Evolutionary conservation across 2,329 filamentous ascomycete species (phyloP), one percentile per base, ranked within the genome.

Genomic region (Didymella segeticola): DNA sequence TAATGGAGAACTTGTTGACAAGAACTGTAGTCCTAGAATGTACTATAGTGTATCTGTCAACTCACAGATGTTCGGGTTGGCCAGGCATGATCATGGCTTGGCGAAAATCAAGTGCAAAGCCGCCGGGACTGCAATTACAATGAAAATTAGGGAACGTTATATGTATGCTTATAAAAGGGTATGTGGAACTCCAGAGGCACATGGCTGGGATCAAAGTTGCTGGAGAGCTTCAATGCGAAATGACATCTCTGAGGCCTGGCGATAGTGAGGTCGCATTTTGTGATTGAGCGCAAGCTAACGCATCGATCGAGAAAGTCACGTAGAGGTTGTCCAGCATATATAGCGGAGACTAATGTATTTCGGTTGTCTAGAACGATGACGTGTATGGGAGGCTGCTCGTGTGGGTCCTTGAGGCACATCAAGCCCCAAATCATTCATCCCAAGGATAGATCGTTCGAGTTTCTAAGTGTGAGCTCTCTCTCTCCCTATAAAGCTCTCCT

Each of bases 341-440:
- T 6, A 27, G 25, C 11, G 29, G 7, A 12, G 29, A 30, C 34
- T 37, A 20, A 17, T n/a, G 12, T 47, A 15, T 15, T 22, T 23
- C 14, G 12, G 19, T 17, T 11, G 6, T 11, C 12, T 31, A 11
- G 34, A 9, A 30, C 14, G 7, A n/a, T 8, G 15, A 5, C 19
- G 14, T 29, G 8, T 10, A 10, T 30, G 5, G 36, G 31, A 53
- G 43, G 43, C 36, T 43, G 29, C 49, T 52, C 29, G 23, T 36
- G 42, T 46, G 30, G 11, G 29, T 25, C n/a, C 25, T 14, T 29
- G 43, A 43, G 30, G 37, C 23, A 46, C 47, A 31, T 26, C 23
- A 20, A 27, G 17, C 10, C 8, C 43, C 9, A 25, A 29, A 34
- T 11, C 23, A 15, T 22, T 34, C 2, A 19, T 27, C 12, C 23